A percentile compares a stretch with the other conserved stretches of the same genome.
phyloP scores from a whole-genome alignment of 176 grass and related monocot genomes.

The Musa acuminata region DNA sequence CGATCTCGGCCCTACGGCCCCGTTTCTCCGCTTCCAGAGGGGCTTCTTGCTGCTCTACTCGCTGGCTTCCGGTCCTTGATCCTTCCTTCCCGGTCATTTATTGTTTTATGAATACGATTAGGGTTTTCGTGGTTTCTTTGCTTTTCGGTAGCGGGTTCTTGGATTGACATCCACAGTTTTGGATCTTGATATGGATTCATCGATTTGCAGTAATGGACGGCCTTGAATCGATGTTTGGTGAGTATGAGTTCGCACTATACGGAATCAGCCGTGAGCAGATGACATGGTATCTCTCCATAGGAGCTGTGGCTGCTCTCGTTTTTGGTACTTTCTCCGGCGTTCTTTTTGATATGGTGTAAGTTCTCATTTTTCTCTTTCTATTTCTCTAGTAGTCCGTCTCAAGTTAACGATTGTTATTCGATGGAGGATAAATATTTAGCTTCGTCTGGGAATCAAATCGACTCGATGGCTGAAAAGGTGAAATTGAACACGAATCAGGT shows the following conservation, averaged over 20 bases:
- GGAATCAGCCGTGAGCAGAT: conserved; percentile 59
- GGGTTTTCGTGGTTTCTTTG: neutral
- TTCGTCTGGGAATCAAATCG: too few relatives aligned
- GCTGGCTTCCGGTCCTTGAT: conserved; percentile 50
- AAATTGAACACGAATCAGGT: too few relatives aligned
- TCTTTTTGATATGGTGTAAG: conserved; percentile 71
- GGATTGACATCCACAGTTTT: neutral
- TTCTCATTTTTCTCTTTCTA: neutral
- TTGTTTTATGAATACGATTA: neutral
- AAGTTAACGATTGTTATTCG: too few relatives aligned
- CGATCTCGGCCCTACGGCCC: conserved; percentile 27
- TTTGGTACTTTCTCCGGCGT: conserved; percentile 57
- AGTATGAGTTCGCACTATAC: conserved; percentile 54
- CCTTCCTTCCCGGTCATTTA: neutral
- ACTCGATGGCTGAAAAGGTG: too few relatives aligned
- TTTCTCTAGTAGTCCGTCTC: too few relatives aligned
- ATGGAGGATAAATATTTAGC: too few relatives aligned
- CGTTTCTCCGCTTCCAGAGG: conserved; percentile 68
- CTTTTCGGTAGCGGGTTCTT: neutral
- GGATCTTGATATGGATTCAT: conserved; percentile 1
- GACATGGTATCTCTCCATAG: conserved; percentile 36
- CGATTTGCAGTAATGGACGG: conserved; percentile 46
- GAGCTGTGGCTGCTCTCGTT: conserved; percentile 30
- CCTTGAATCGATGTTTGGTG: conserved; percentile 61
- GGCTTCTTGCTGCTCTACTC: conserved; percentile 66